Base-by-base conservation (phyloP, 805 yeast species). In the Hermanozyma aechmeae region DNA sequence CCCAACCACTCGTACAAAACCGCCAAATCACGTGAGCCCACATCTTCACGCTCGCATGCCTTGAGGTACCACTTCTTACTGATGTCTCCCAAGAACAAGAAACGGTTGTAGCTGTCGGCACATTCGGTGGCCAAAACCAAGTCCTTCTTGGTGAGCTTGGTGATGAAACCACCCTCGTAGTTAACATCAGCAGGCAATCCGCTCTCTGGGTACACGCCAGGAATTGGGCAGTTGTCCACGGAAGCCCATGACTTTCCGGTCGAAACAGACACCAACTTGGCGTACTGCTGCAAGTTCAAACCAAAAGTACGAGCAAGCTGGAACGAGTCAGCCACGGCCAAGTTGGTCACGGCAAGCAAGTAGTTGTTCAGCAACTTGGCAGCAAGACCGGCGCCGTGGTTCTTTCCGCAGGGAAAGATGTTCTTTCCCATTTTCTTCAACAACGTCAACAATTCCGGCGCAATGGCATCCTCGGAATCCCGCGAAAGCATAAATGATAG, bases 231-330 rank as follows among this genome's bases (percentile, higher is more conserved):
- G 46, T 70, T 70, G 42, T 66, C 72, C 17, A 63, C 71, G 3
- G 70, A 53, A 10, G 74, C 70, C 76, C 76, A 70, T 3, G 68
- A 53, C 40, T 68, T 61, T 12, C 76, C 76, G 5, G 74, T 62
- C 9, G 73, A 66, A 3, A 65, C 69, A 18, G 71, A 50, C 12
- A 71, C 71, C 31, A 70, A 53, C 27, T 66, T 61, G 16, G 73
- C 67, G 41, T 68, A 68, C 32, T 54, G 49, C 24, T 59, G 45
- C 44, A 67, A 49, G 43, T 71, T 61, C 32, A 71, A 58, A 5
- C 71, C 70, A 32, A 67, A 60, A 10, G 68, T 51, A 32, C 56
- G 55, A 15, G 76, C 76, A 34, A 71, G 51, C 34, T 65, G 71
- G 53, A 70, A 68, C 6, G 73, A 69, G 40, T 70, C 76, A 7